Evolutionary conservation across 2,329 filamentous ascomycete species (phyloP), one percentile per base, ranked within the genome.

Genomic region (Rosellinia necatrix): DNA sequence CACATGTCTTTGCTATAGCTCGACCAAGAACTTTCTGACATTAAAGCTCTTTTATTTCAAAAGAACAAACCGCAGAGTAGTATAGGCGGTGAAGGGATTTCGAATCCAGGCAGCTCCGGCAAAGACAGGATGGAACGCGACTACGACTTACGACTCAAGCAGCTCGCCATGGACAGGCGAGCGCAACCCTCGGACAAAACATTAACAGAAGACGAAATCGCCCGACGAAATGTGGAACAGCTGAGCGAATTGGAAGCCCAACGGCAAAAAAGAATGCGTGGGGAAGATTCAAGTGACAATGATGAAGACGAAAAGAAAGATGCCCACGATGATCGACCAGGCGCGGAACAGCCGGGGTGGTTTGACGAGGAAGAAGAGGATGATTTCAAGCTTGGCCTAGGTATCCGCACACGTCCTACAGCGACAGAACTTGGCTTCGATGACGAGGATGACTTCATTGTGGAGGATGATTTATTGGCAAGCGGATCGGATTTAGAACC

Each of bases 371-470:
- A 78, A 12, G 78, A 83, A 12, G 74, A 76, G 1, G 82, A 85
- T 27, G 79, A 81, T 53, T 89, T 84, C 69, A 82, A 82, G 2
- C 75, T 88, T 13, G 85, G 85, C 29, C 70, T 73, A 44, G 85
- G 85, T 38, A 83, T 87, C 61, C 82, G 77, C 65, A 75, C 77
- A 49, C 77, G 79, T 21, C 79, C 78, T 27, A 85, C 83, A 6
- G 81, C 81, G 3, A 78, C 81, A 9, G 81, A 88, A 55, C 72
- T 92, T 15, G 90, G 86, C 5, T 87, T 96, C 29, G 92, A 96
- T 62, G 93, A 97, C 64, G 93, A 97, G 70, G 93, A 97, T 66
- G 91, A 97, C 65, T 97, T 97, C 66, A 71, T 93, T 22, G 86
- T 97, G 59, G 93, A 97, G 56, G 90, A 94, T 60, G 89, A 96